Evolutionary conservation across 2,329 filamentous ascomycete genomes (phyloP), one percentile per base, ranked within the genome.

Genomic region (Cladosporium sp.): DNA sequence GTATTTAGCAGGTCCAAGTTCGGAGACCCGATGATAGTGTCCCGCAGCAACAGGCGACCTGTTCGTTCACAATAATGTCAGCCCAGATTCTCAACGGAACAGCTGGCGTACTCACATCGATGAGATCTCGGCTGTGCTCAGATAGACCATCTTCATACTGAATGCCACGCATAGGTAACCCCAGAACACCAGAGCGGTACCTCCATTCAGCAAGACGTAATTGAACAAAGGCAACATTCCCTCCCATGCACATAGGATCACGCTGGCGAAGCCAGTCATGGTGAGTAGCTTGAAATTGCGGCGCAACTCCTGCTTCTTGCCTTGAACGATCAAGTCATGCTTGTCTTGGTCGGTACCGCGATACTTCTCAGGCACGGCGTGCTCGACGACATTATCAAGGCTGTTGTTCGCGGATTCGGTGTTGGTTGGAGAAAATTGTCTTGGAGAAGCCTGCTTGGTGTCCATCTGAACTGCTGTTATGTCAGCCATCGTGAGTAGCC

Each of bases 1-100:
- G 20, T 54, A 65, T 5, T 57, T 59, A 11, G 54, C 61, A 13
- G 73, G 72, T n/a, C 73, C 70, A 54, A 77, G 73, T 36, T 73
- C 67, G 12, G 66, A 68, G 3, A 72, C 68, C 68, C 68, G 40
- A 29, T 39, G 42, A 36, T 52, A 52, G n/a, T 53, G 50, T 13
- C 38, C 54, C 24, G 67, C 68, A 30, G 64, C 61, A 2, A 67
- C 69, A 13, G 43, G 43, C 5, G 43, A 37, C 43, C 32, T 47
- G 20, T 43, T 4, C 15, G 15, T 43, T 17, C 19, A 19, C 7
- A 12, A 12, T 7, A 3, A 2, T 40, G 2, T 19, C 8, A 13
- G 18, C 5, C 6, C 12, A 15, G 12, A 9, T 15, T 7, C 18
- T 19, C 15, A 30, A 17, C 40, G n/a, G 8, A n/a, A n/a, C n/a